Base-by-base conservation (phyloP, 2,329 filamentous ascomycete species). In the Sarocladium oryzae region DNA sequence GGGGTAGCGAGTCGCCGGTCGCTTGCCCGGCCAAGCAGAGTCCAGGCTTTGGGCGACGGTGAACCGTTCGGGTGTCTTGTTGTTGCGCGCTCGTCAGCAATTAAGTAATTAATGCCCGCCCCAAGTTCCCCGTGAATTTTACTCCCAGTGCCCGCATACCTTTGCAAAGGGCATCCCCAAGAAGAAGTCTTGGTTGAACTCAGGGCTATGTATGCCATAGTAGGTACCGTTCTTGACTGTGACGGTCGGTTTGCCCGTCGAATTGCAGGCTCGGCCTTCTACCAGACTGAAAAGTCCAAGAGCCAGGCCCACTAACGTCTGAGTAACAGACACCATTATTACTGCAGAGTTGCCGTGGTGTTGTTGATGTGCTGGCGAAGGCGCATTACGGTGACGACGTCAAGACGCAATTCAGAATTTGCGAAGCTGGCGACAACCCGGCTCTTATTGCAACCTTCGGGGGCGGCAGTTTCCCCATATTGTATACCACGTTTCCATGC, bases 141-240 rank as follows among this genome's bases (percentile, higher is more conserved):
- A n/a, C n/a, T n/a, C n/a, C n/a, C n/a, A n/a, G n/a, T 30, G 23
- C 15, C 18, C 15, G 23, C 36, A 9, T 26, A 52, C 50, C 50
- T 57, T 55, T 13, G 77, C 77, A 58, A 74, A 81, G 0, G 77
- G 77, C 7, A 81, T 71, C 3, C 71, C 72, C 6, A 75, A 58
- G 55, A 75, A 76, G 52, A 70, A 66, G 51, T 77, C 73, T 28
- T 74, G 72, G 23, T 69, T 57, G 49, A 72, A 75, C 2, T 61
- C 54, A 2, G 63, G 41, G 32, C 63, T 66, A 40, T 66, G 60
- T 2, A 64, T 52, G 1, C 74, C 73, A 33, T 57, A 51, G 49
- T 73, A 73, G 1, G 72, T 55, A 21, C 50, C 50, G 30, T 52
- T 52, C 38, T 45, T 46, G 18, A 52, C 28, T 11, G 50, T 52